These are phyloP conservation scores for Nitzschia inconspicua DNA, from an alignment of 108 stramenopile species.

Conservation along the genomic window DNA sequence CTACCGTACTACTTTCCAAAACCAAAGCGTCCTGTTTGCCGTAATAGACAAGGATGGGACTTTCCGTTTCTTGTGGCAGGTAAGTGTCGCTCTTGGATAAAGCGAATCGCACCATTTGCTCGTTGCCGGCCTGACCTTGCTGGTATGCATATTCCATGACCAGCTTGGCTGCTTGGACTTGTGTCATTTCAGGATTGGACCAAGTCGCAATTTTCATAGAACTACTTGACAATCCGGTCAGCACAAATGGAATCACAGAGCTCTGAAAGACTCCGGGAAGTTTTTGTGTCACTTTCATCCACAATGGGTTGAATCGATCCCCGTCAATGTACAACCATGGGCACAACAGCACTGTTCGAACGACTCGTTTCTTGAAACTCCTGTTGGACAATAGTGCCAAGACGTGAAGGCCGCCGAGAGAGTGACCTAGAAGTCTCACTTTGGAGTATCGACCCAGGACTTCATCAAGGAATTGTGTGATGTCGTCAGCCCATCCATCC, in stretches of 20 bases:
- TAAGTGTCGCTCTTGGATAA: conserved; percentile 7
- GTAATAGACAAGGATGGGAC: conserved; percentile 18
- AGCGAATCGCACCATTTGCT: conserved; percentile 24
- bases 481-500: conserved; percentile 20
- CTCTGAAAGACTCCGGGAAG: conserved; percentile 16
- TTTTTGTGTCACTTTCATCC: conserved; percentile 17
- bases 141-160: conserved; percentile 7
- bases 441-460: neutral
- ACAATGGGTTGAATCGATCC: conserved; percentile 4
- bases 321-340: conserved; percentile 23
- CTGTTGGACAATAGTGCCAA: conserved; percentile 13
- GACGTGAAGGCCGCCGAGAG: conserved; percentile 19
- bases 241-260: conserved; percentile 9
- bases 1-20: neutral
- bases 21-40: conserved; percentile 14
- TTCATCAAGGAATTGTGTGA: conserved; percentile 11
- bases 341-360: conserved; percentile 11
- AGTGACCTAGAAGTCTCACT: conserved; percentile 20
- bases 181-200: conserved; percentile 12
- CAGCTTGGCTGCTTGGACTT: conserved; percentile 11
- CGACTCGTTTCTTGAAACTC: conserved; percentile 13
- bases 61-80: neutral
- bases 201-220: conserved; percentile 4
- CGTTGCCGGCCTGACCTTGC: conserved; percentile 21
- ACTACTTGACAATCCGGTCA: neutral